phyloP scores from a whole-genome alignment of 169 alveolate genomes.

The Plasmodium reichenowi region DNA sequence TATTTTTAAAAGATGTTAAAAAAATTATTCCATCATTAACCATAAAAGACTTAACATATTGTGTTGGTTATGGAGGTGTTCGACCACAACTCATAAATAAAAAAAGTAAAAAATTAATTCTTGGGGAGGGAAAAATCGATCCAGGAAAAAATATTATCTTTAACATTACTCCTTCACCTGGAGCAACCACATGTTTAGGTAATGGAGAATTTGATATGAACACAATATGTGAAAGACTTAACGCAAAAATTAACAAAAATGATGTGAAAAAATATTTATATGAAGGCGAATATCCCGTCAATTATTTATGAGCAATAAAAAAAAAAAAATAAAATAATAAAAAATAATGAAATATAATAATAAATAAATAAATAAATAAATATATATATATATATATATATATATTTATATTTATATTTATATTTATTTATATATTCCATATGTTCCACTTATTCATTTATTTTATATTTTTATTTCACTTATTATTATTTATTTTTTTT shows the following conservation, averaged over 20 bases:
- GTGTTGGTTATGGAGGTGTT: conserved; percentile 90
- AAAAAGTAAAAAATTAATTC: conserved; percentile 82
- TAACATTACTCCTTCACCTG: conserved; percentile 91
- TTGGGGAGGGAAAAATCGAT: conserved; percentile 89
- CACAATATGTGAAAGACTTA: conserved; percentile 84
- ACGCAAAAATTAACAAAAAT: conserved; percentile 83
- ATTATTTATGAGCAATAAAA: conserved; percentile 13
- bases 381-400: too few relatives aligned
- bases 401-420: too few relatives aligned
- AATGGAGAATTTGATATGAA: conserved; percentile 89
- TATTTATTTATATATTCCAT: too few relatives aligned
- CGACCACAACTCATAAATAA: conserved; percentile 91
- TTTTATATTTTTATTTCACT: too few relatives aligned
- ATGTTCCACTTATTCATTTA: too few relatives aligned
- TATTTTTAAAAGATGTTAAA: conserved; percentile 88
- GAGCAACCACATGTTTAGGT: conserved; percentile 91
- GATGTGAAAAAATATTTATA: conserved; percentile 77
- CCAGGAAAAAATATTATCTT: conserved; percentile 86
- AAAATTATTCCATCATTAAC: conserved; percentile 88
- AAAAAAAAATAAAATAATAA: neutral
- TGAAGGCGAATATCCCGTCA: conserved; percentile 86
- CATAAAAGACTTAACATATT: conserved; percentile 84
- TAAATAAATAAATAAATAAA: too few relatives aligned
- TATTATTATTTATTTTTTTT: too few relatives aligned
- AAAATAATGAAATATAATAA: too few relatives aligned